phyloP scores from a whole-genome alignment of 179 eudicot species.

The Vitellaria paradoxa region DNA sequence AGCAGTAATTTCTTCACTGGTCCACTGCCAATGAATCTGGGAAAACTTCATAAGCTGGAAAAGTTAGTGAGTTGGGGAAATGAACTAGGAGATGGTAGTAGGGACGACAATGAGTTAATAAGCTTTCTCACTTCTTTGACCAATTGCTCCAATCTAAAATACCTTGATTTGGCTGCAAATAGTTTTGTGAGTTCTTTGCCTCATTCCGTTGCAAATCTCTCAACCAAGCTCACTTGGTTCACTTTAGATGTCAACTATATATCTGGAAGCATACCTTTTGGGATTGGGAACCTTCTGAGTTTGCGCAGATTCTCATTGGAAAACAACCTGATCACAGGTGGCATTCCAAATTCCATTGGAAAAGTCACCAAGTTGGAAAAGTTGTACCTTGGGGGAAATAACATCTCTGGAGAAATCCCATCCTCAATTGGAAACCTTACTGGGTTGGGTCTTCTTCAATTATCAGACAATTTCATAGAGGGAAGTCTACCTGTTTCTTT shows the following conservation, averaged over 20 bases:
- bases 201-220: conserved; percentile 9
- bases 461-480: not conserved
- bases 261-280: conserved; percentile 15
- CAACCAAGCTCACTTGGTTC: not conserved
- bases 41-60: too few species aligned
- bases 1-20: not conserved
- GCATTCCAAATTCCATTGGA: conserved; percentile 15
- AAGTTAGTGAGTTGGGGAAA: too few species aligned
- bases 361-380: not conserved
- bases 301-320: not conserved
- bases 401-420: conserved; percentile 16
- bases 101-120: too few species aligned
- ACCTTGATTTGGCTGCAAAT: not conserved
- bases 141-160: conserved; percentile 3
- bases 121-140: conserved; percentile 5
- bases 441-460: not conserved
- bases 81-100: too few species aligned
- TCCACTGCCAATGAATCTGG: not conserved
- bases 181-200: conserved; percentile 1
- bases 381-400: not conserved
- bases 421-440: conserved; percentile 13
- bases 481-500: conserved; percentile 14
- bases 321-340: conserved; percentile 13
- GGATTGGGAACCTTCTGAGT: conserved; percentile 15
- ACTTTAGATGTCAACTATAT: not conserved